Evolutionary conservation across 1,284 basidiomycete species (phyloP).

Genomic region (Xanthoconium separans): DNA sequence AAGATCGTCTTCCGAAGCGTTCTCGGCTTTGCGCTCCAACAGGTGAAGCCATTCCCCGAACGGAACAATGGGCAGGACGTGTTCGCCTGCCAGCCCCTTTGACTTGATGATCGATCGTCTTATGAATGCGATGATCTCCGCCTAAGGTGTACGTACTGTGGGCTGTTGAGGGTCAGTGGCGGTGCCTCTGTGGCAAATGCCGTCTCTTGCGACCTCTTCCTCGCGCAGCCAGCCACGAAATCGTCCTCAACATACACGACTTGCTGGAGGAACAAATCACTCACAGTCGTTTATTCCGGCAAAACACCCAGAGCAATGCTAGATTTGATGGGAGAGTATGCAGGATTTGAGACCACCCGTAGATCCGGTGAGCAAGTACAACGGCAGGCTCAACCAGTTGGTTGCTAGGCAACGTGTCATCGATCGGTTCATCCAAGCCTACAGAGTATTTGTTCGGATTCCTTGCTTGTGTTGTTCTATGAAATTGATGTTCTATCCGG

Average conservation of each 20-base stretch:
- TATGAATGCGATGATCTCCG: slow-evolving; percentile 14
- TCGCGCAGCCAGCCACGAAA: slow-evolving; percentile 24
- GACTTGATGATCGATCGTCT: slow-evolving; percentile 10
- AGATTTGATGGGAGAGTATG: slow-evolving; percentile 33
- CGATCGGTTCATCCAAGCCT: slow-evolving; percentile 13
- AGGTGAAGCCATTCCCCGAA: slow-evolving; percentile 25
- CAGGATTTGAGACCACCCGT: slow-evolving; percentile 38
- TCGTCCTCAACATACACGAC: background rate
- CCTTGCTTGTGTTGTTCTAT: slow-evolving; percentile 11
- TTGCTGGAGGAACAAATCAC: slow-evolving; percentile 1
- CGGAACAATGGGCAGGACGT: slow-evolving; percentile 20
- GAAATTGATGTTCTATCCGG: background rate
- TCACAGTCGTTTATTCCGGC: slow-evolving; percentile 28
- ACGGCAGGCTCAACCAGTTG: slow-evolving; percentile 11
- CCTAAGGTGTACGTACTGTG: slow-evolving; percentile 16
- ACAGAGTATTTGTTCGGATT: slow-evolving; percentile 28
- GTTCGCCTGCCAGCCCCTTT: background rate
- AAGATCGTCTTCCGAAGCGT: slow-evolving; percentile 15
- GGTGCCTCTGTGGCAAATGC: slow-evolving; percentile 6
- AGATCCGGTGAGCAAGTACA: slow-evolving; percentile 36
- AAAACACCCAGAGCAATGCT: slow-evolving; percentile 29
- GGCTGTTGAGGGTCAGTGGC: slow-evolving; percentile 23
- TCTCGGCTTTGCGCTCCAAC: slow-evolving; percentile 21
- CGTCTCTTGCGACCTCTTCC: slow-evolving; percentile 22
- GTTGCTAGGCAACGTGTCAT: slow-evolving; percentile 7